Percentiles rank a stretch among this genome's conserved stretches.
Evolutionary conservation across 345 rosid genomes (phyloP).

Genomic region (Clausena lansium): DNA sequence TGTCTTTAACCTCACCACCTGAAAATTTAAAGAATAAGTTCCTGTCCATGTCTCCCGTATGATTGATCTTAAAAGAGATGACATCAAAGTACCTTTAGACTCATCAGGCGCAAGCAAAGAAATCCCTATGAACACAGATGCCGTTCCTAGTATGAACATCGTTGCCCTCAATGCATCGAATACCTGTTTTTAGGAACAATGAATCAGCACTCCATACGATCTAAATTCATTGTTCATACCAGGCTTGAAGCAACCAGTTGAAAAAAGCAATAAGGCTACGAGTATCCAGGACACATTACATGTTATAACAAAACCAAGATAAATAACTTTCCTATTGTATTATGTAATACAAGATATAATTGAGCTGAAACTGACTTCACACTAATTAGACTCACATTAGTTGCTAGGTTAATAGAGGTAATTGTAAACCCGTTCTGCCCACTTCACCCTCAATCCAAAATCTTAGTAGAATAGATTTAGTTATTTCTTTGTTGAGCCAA

Average conservation of each 20-base stretch:
- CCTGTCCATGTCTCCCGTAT: not conserved
- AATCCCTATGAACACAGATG: slow-evolving; percentile 83
- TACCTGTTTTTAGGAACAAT: slow-evolving; percentile 48
- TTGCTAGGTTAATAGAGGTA: not conserved
- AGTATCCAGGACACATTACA: not conserved
- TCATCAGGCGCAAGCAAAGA: slow-evolving; percentile 96
- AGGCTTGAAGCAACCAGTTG: not conserved
- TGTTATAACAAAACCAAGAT: not conserved
- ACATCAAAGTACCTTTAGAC: slow-evolving; percentile 47
- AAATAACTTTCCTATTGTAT: not conserved
- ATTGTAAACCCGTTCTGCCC: not conserved
- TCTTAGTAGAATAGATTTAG: not conserved
- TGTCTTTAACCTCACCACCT: slow-evolving; percentile 77
- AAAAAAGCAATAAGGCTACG: not conserved
- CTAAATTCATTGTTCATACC: slow-evolving; percentile 9
- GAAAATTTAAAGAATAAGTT: slow-evolving; percentile 25
- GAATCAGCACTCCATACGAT: slow-evolving; percentile 2
- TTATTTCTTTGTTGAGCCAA: not conserved
- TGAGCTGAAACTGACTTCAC: not conserved
- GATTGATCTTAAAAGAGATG: not conserved
- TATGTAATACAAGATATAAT: not conserved
- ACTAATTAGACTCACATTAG: not conserved
- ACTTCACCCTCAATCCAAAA: not conserved
- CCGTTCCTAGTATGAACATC: slow-evolving; percentile 93
- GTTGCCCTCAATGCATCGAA: slow-evolving; percentile 84